Conservation (phyloP, 805 yeast species). For the Pichia rugopelliculosa region DNA sequence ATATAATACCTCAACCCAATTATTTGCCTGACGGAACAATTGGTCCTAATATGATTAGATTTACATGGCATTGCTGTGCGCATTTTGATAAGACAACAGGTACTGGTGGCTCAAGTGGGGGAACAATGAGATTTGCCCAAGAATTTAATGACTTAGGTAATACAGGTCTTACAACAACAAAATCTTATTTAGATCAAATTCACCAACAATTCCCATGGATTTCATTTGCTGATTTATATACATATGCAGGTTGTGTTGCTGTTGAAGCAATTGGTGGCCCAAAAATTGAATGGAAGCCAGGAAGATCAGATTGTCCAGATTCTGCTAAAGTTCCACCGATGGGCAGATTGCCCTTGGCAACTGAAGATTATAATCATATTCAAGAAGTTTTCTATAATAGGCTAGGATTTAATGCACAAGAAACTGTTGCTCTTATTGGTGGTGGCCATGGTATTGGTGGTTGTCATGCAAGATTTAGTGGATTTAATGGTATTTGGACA, state of each 20-base stretch:
- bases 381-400: slow-evolving; percentile 49
- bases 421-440: slow-evolving; percentile 66
- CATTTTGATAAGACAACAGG: slow-evolving; percentile 53
- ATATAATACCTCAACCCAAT: slow-evolving; percentile 28
- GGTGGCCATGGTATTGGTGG: slow-evolving; percentile 76
- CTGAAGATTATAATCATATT: slow-evolving; percentile 57
- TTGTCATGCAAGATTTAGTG: slow-evolving; percentile 53
- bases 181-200: slow-evolving; percentile 49
- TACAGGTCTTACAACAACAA: slow-evolving; percentile 54
- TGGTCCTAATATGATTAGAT: slow-evolving; percentile 72
- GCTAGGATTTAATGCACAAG: slow-evolving; percentile 63
- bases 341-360: slow-evolving; percentile 71
- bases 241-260: slow-evolving; percentile 73
- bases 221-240: slow-evolving; percentile 71
- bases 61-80: slow-evolving; percentile 88
- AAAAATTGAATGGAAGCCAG: slow-evolving; percentile 73
- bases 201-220: slow-evolving; percentile 59
- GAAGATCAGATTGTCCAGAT: slow-evolving; percentile 56
- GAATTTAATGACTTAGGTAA: slow-evolving; percentile 55
- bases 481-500: slow-evolving; percentile 46
- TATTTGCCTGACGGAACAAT: slow-evolving; percentile 58
- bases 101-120: slow-evolving; percentile 65
- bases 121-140: slow-evolving; percentile 51
- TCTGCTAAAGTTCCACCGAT: slow-evolving; percentile 48
- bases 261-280: slow-evolving; percentile 78